Evolutionary conservation across 129 eudicot genomes (phyloP), one percentile per base, ranked within the genome.

Genomic region (Flaveria robusta): DNA sequence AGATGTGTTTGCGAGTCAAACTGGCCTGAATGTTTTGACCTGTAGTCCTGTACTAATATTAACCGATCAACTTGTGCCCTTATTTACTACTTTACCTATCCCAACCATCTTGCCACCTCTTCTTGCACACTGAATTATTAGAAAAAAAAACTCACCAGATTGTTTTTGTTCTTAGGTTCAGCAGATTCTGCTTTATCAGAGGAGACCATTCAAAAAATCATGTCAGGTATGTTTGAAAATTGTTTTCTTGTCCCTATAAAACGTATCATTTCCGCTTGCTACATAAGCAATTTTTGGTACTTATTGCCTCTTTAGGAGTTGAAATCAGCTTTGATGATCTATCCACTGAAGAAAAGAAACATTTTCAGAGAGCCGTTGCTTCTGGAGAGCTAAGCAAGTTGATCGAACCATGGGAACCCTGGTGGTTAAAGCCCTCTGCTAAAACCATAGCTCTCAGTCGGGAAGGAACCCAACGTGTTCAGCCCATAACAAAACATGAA

Each of bases 391-490:
- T 95, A 72, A 85, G 97, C 87, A 95, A 92, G 81, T 50, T 91
- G 83, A 91, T 95, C 11, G 77, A 91, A 78, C 96, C 96, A 19
- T 91, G 99, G 97, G 96, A 95, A 7, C 97, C 99, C 14, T 91
- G 96, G 99, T 95, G 99, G 99, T 70, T 89, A 77, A 95, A 79
- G 70, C 94, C 99, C 5, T 80, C 90, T 5, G 99, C 99, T 14
- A 82, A 71, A 77, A 51, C 79, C 55, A 77, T 95, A 18, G 68
- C 88, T 55, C 91, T 95, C 27, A 82, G 92, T 73, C 77, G 71
- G 9, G 88, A 87, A 55, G 99, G 97, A 71, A 77, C 89, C 74
- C 90, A 81, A 64, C 91, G 76, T 46, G 85, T 95, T 47, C 97
- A 89, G 76, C 96, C 90, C 49, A 68, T 93, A n/a, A 26, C 45